These are phyloP conservation scores for Lodderomyces pseudojiufengensis DNA, from an alignment of 1,139 yeast species.

Conservation along the genomic window DNA sequence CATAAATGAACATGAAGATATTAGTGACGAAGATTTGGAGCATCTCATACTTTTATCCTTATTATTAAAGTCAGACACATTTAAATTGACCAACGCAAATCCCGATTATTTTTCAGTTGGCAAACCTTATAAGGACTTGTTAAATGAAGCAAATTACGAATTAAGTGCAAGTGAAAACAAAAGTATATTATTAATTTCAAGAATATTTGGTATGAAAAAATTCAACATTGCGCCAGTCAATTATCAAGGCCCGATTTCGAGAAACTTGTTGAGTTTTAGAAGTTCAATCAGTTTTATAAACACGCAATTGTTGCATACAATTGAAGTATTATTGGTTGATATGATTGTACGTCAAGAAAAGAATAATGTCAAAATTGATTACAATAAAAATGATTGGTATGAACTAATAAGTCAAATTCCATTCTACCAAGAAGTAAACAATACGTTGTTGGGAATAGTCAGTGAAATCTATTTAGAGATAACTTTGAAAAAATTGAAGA, in stretches of 20 bases:
- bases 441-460: conserved; percentile 43
- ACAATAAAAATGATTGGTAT: conserved; percentile 54
- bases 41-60: conserved; percentile 44
- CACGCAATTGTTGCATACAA: conserved; percentile 48
- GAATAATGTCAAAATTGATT: conserved; percentile 31
- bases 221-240: conserved; percentile 55
- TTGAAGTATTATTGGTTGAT: conserved; percentile 53
- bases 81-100: conserved; percentile 28
- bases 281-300: conserved; percentile 59
- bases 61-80: conserved; percentile 32
- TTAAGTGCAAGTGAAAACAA: conserved; percentile 28
- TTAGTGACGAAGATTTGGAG: conserved; percentile 20
- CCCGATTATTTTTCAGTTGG: conserved; percentile 36
- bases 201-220: conserved; percentile 55
- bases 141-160: conserved; percentile 18
- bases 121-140: conserved; percentile 25
- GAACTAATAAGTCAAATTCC: conserved; percentile 57
- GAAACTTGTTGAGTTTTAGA: conserved; percentile 60
- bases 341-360: conserved; percentile 54
- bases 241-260: conserved; percentile 68
- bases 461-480: conserved; percentile 42
- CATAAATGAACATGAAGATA: conserved; percentile 12
- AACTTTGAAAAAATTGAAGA: conserved; percentile 29
- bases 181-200: conserved; percentile 49
- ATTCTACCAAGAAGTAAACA: conserved; percentile 47